Base-by-base conservation (phyloP, 441 rosid genomes). In the Mallotus repandus region DNA sequence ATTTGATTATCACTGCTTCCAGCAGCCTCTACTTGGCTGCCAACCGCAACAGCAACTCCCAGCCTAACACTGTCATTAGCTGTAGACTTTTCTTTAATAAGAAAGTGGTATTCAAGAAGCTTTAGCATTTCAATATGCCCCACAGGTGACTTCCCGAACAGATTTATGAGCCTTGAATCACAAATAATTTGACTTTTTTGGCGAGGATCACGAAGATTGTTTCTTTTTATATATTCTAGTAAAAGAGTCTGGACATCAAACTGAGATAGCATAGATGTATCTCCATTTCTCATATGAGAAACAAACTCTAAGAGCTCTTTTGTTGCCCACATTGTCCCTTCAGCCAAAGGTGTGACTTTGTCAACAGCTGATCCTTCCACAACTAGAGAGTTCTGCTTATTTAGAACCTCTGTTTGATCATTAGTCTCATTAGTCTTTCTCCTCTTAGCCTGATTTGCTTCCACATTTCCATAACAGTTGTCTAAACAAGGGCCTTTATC, bases 231-330 rank as follows among this genome's bases (percentile, higher is more conserved):
- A 55, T 96, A 89, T 77, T 96, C 99, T 29, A 88, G 78, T 74
- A 96, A 72, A 75, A 96, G 99, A 53, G 69, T 72, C 78, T 92
- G 97, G 72, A 89, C 95, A 78, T 90, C 98, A 79, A 82, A 81
- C 81, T 79, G 86, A 60, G 98, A 84, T 67, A 91, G 69, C 66
- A 76, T 45, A 1, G 97, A 79, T 22, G 69, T 74, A 73, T 94
- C 93, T 60, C 98, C 99, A 71, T 89, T 82, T 83, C 70, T 92
- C 98, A 96, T 82, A 81, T 83, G 86, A 62, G 90, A 78, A 77
- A 96, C 96, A 84, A 96, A 89, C 78, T 92, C 98, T 84, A 92
- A 76, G 67, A 96, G 98, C 82, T 86, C 95, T 81, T 89, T 80
- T 66, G 99, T 89, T 12, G 96, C 99, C 94, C 99, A 96, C 67